Evolutionary conservation across 352 stramenopile genomes (phyloP).

Genomic region (Phytophthora citrophthora): DNA sequence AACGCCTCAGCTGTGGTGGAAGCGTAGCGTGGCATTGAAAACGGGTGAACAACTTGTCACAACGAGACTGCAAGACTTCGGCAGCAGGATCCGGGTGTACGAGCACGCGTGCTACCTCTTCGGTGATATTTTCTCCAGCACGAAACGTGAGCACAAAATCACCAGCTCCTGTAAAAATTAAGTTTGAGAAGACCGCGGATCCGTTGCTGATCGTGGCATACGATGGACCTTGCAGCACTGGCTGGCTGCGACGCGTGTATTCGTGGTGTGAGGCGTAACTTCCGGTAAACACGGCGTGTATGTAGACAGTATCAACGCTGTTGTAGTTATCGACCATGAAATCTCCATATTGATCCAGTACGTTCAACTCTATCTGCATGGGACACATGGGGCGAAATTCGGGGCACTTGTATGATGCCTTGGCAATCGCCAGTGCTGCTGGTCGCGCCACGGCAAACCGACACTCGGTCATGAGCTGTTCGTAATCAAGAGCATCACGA

Average conservation of each 20-base stretch:
- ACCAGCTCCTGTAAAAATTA: slow-evolving; percentile 49
- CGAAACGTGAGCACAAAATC: slow-evolving; percentile 52
- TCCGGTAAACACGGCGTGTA: slow-evolving; percentile 20
- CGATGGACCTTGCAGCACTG: slow-evolving; percentile 22
- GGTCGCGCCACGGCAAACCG: slow-evolving; percentile 28
- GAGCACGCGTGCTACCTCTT: slow-evolving; percentile 50
- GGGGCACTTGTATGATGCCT: slow-evolving; percentile 54
- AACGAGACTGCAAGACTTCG: slow-evolving; percentile 25
- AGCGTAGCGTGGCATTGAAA: slow-evolving; percentile 35
- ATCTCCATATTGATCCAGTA: slow-evolving; percentile 66
- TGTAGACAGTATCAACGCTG: slow-evolving; percentile 18
- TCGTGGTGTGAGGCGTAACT: background rate
- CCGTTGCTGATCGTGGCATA: slow-evolving; percentile 44
- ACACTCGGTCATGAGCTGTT: slow-evolving; percentile 39
- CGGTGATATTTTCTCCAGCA: slow-evolving; percentile 19
- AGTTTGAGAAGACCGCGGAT: slow-evolving; percentile 38
- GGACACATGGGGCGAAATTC: slow-evolving; percentile 54
- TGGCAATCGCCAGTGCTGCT: slow-evolving; percentile 46
- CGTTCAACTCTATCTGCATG: slow-evolving; percentile 41
- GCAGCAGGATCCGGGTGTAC: slow-evolving; percentile 44
- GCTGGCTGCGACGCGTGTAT: slow-evolving; percentile 3
- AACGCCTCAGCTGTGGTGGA: background rate
- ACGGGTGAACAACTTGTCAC: slow-evolving; percentile 39
- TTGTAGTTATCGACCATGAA: slow-evolving; percentile 33
- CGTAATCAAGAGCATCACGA: slow-evolving; percentile 23